Conservation (phyloP, 306 rosid genomes). For the Cicer arietinum region DNA sequence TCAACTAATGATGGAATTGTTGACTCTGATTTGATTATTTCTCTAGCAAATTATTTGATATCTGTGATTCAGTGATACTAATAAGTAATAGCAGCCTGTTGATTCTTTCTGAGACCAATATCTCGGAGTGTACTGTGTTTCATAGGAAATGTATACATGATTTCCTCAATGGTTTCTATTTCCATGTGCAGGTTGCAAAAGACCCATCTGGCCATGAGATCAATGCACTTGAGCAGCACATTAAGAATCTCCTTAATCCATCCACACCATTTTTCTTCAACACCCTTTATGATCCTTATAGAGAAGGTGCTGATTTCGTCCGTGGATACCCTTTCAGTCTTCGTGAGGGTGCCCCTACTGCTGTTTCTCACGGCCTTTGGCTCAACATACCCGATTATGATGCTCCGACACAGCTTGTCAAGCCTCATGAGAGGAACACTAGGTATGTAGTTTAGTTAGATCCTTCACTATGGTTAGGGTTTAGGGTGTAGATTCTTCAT, state of each 20-base stretch:
- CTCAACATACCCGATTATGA: constrained; percentile 91
- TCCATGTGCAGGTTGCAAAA: constrained; percentile 71
- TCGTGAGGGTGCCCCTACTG: constrained; percentile 74
- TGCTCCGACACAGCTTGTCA: constrained; percentile 93
- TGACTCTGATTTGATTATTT: neutral
- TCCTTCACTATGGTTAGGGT: neutral
- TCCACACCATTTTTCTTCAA: constrained; percentile 86
- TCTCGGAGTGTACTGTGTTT: neutral
- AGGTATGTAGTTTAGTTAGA: constrained; percentile 49
- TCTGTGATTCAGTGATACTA: neutral
- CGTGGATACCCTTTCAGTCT: constrained; percentile 94
- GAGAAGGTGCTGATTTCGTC: constrained; percentile 86
- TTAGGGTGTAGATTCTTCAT: neutral
- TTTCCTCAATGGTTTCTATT: constrained; percentile 33
- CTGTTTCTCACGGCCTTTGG: constrained; percentile 92
- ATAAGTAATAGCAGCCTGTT: neutral
- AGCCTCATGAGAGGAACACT: constrained; percentile 82
- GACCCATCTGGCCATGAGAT: constrained; percentile 77
- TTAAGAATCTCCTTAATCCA: constrained; percentile 72
- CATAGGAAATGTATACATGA: neutral
- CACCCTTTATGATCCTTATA: constrained; percentile 85
- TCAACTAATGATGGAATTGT: neutral
- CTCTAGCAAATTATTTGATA: neutral
- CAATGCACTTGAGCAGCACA: constrained; percentile 93
- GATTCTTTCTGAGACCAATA: neutral